Base-by-base conservation (phyloP, 2,329 filamentous ascomycete genomes). In the Colletotrichum graminicola region DNA sequence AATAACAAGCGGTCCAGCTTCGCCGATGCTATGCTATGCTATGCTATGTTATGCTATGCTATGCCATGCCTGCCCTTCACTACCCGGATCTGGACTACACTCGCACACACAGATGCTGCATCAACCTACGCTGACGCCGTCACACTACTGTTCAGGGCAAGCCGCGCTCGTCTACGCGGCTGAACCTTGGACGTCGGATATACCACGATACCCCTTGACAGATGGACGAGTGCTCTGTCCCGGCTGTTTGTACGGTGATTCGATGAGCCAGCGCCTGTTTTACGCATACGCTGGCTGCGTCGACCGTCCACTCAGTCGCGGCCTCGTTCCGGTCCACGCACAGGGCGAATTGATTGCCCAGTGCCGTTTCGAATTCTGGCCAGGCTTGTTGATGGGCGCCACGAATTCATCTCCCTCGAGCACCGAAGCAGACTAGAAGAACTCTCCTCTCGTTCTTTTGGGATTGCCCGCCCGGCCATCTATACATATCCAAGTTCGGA, bases 291-390 rank as follows among this genome's bases (percentile, higher is more conserved):
- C 32, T 23, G 43, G 60, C 41, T 34, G 32, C 23, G 26, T 57
- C 43, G 5, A 55, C 34, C 49, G 16, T 34, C 54, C 45, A 39
- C 55, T 68, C 69, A 41, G 49, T 54, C 59, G 66, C 66, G 60
- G 43, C 54, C 56, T 55, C 26, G 52, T 60, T 69, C 69, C 66
- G 60, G 69, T 60, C n/a, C 21, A 49, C 54, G 69, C 69, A 68
- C 69, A 64, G 69, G 63, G 55, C 52, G 23, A 26, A 47, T 66
- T 54, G n/a, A 60, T 26, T 47, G 54, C 32, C 54, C 59, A 41
- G 65, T 64, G 57, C n/a, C 32, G 69, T 72, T 72, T 72, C 69
- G 41, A 60, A 55, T 72, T 60, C 18, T 34, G 59, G 66, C 54
- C 45, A 71, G 52, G 18, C 52, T 59, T 54, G 41, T 47, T 71